Percentiles rank a stretch among this genome's conserved stretches.
Conservation (phyloP, 2,329 filamentous ascomycete species). For the Fusarium musae region DNA sequence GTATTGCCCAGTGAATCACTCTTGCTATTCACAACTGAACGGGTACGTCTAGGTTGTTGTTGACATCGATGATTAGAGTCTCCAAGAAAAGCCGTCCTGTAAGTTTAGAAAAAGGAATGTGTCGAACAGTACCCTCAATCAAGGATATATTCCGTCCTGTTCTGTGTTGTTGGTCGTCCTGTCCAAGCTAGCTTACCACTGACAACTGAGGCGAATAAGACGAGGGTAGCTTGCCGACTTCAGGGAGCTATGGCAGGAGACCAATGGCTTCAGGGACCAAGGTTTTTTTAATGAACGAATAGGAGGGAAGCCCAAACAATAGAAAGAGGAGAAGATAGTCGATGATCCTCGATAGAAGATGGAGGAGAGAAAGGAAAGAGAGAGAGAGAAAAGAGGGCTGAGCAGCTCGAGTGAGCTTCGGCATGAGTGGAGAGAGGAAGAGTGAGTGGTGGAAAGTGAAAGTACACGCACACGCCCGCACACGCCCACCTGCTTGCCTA, state of each 20-base stretch:
- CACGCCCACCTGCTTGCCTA: constrained; percentile 42
- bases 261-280: constrained; percentile 31
- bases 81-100: constrained; percentile 13
- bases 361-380: constrained; percentile 31
- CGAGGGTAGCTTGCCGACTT: constrained; percentile 30
- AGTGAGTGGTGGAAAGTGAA: constrained; percentile 34
- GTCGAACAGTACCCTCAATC: constrained; percentile 12
- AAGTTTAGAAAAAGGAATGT: constrained; percentile 27
- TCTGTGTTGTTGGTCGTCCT: constrained; percentile 10
- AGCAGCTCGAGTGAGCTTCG: constrained; percentile 36
- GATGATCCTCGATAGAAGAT: constrained; percentile 32
- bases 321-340: constrained; percentile 16
- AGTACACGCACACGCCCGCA: constrained; percentile 39
- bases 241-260: constrained; percentile 28
- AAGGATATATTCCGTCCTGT: constrained; percentile 6
- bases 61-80: constrained; percentile 3
- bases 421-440: constrained; percentile 32
- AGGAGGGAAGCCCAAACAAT: constrained; percentile 11
- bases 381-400: constrained; percentile 32
- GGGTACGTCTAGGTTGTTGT: constrained; percentile 13
- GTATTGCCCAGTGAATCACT: constrained; percentile 10
- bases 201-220: constrained; percentile 19
- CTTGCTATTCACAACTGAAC: constrained; percentile 17
- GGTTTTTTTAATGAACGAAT: constrained; percentile 31
- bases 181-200: constrained; percentile 11